Evolutionary conservation across 345 rosid genomes (phyloP), one percentile per base, ranked within the genome.

Genomic region (Bruguiera parviflora): DNA sequence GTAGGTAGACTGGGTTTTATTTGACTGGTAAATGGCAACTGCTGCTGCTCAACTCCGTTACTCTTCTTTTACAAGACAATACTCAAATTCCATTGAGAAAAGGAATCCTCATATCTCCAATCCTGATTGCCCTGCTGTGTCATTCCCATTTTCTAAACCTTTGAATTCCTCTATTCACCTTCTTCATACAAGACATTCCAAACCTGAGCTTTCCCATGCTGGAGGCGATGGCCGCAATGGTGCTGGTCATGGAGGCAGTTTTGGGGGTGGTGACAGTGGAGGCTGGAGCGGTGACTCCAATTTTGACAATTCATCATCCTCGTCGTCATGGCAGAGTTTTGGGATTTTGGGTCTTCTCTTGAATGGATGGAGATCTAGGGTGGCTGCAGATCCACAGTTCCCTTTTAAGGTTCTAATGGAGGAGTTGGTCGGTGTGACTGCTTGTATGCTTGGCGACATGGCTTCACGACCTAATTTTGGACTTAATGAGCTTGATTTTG

Each of bases 391-490:
- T 79, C 84, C 98, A 5, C 98, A 96, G 37, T 96, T 96, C 67
- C 92, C 96, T 2, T 96, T 96, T 76, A 96, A 96, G 78, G 98
- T 92, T 39, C 58, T 96, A 51, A 96, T 96, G 99, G 99, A 96
- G 65, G 97, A 96, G 71, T 68, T 90, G 5, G 99, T 96, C 0
- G 99, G 99, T 3, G 92, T 96, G 2, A 84, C 86, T 5, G 91
- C 99, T 6, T 85, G 91, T 53, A 89, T 96, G 21, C 79, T 92
- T 2, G 99, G 99, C 0, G 99, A 96, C 67, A 92, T 96, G 99
- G 94, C 99, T 3, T 86, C 98, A n/a, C 98, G 99, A 3, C 98
- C 99, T 0, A 92, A 96, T 74, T 96, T 92, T 19, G 99, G 99
- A 28, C 89, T 96, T 2, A 84, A 92, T 62, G 99, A 96, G 82